A percentile compares a stretch with the other conserved stretches of the same genome.
Evolutionary conservation across 495 filamentous ascomycete genomes (phyloP).

Genomic region (Platismatia glauca): DNA sequence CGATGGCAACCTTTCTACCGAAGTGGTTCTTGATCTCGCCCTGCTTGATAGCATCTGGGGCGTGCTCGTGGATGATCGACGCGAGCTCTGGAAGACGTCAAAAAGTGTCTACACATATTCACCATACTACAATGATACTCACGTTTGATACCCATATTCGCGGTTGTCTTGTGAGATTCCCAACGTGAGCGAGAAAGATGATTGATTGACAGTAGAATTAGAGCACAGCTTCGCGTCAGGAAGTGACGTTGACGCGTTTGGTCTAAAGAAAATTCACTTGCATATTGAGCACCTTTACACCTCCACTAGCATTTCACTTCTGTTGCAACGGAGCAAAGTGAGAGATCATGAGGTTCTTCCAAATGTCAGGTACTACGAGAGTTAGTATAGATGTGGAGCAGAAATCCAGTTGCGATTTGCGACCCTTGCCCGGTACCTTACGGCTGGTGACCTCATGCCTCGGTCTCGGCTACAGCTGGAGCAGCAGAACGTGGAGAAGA

Average conservation of each 20-base stretch:
- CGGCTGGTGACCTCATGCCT: slow-evolving; percentile 12
- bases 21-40: slow-evolving; percentile 99
- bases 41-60: slow-evolving; percentile 85
- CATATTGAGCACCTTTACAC: background rate
- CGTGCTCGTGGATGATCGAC: slow-evolving; percentile 82
- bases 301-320: background rate
- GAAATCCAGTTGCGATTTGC: background rate
- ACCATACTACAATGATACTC: slow-evolving; percentile 12
- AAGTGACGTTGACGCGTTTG: slow-evolving; percentile 8
- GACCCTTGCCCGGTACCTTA: background rate
- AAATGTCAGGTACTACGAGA: background rate
- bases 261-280: background rate
- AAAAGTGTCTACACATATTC: background rate
- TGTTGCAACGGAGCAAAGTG: background rate
- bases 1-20: slow-evolving; percentile 92
- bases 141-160: slow-evolving; percentile 90
- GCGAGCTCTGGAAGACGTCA: slow-evolving; percentile 51
- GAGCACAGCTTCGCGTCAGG: background rate
- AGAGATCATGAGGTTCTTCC: background rate
- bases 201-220: background rate
- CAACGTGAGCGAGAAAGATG: background rate
- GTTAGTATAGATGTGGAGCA: background rate
- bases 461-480: background rate
- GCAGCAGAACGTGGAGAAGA: background rate
- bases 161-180: slow-evolving; percentile 7